phyloP scores from a whole-genome alignment of 2,329 filamentous ascomycete species.

The Colletotrichum neosansevieriae region DNA sequence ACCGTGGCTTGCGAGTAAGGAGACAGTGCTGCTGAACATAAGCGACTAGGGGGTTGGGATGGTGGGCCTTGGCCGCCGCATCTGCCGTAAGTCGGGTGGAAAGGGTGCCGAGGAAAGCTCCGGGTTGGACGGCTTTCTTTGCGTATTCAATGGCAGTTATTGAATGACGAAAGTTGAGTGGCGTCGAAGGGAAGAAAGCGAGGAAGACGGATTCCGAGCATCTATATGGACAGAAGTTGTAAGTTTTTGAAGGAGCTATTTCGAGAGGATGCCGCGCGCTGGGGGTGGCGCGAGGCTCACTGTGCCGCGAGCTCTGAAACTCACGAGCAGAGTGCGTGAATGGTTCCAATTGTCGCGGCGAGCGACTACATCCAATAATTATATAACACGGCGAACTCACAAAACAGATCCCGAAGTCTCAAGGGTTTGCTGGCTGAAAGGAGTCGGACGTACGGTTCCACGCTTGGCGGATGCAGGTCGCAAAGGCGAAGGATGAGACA shows the following conservation, averaged over 20 bases:
- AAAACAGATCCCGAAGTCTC: conserved; percentile 1
- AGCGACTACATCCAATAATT: conserved; percentile 16
- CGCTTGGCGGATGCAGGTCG: conserved; percentile 32
- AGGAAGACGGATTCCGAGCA: conserved; percentile 4
- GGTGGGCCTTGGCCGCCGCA: conserved; percentile 37
- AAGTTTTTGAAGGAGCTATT: conserved; percentile 29
- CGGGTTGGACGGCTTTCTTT: conserved; percentile 28
- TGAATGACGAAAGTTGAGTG: not conserved
- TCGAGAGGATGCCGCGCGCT: conserved; percentile 39
- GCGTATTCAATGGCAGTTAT: not conserved
- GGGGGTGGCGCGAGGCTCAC: conserved; percentile 32
- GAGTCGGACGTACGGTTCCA: conserved; percentile 2
- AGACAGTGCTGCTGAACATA: conserved; percentile 40
- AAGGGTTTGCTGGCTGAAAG: conserved; percentile 12
- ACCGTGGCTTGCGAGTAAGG: conserved; percentile 42
- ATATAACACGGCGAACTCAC: conserved; percentile 27
- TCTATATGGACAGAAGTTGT: conserved; percentile 21
- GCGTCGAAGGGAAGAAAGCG: not conserved
- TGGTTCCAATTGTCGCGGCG: conserved; percentile 16
- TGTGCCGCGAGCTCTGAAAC: conserved; percentile 37
- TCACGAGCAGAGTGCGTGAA: conserved; percentile 12
- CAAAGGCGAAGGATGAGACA: conserved; percentile 29
- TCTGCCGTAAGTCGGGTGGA: conserved; percentile 34
- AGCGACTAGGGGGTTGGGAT: conserved; percentile 38
- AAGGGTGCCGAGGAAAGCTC: conserved; percentile 29